phyloP scores from a whole-genome alignment of 345 rosid genomes.

The Salix exigua region DNA sequence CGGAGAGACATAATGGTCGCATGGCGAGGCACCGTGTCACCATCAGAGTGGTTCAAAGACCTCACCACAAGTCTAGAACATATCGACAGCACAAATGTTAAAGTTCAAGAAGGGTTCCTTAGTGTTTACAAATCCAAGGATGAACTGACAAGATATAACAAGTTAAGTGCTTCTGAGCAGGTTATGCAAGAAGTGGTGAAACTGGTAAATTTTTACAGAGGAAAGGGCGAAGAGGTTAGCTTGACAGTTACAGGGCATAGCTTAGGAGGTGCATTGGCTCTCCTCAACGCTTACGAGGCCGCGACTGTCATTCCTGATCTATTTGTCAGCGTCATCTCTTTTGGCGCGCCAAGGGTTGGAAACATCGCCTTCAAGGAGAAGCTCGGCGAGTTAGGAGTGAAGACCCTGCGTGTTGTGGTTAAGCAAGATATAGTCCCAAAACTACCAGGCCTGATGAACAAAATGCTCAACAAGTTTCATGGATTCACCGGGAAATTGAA shows the following conservation, averaged over 20 bases:
- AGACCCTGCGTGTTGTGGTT: conserved; percentile 44
- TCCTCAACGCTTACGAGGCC: conserved; percentile 52
- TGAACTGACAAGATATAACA: conserved; percentile 49
- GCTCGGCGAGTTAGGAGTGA: conserved; percentile 42
- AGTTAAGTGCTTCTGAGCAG: conserved; percentile 54
- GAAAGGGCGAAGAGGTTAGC: conserved; percentile 51
- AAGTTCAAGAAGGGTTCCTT: conserved; percentile 54
- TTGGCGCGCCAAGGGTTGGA: conserved; percentile 69
- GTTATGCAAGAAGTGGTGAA: conserved; percentile 50
- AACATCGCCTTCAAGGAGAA: conserved; percentile 54
- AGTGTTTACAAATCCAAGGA: conserved; percentile 48
- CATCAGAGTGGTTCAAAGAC: conserved; percentile 57
- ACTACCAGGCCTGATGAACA: conserved; percentile 52
- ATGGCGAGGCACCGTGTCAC: conserved; percentile 71
- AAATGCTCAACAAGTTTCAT: conserved; percentile 39
- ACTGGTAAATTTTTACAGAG: conserved; percentile 28
- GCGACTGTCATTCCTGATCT: conserved; percentile 38
- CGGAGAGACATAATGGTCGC: conserved; percentile 57
- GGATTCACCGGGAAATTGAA: conserved; percentile 32
- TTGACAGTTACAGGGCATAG: conserved; percentile 56
- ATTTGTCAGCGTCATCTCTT: conserved; percentile 47
- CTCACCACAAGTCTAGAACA: conserved; percentile 37
- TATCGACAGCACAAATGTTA: conserved; percentile 30
- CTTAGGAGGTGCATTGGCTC: conserved; percentile 62
- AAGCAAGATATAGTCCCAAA: conserved; percentile 64